A percentile compares a stretch with the other conserved stretches of the same genome.
Conservation (phyloP, 306 rosid genomes). For the Aeschynomene evenia region DNA sequence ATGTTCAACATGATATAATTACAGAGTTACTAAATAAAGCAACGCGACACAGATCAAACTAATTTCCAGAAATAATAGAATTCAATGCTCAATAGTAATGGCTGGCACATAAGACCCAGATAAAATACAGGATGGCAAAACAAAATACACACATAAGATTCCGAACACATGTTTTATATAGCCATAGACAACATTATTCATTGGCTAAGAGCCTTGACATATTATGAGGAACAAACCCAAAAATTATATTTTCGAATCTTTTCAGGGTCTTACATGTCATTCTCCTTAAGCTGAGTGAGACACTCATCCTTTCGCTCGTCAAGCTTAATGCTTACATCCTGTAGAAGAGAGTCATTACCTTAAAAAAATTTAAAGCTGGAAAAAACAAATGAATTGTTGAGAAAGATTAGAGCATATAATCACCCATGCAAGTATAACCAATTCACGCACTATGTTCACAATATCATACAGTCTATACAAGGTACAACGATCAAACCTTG, state of each 20-base stretch:
- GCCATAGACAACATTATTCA: neutral
- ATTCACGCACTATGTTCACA: constrained; percentile 13
- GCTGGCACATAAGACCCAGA: neutral
- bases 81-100: constrained; percentile 1
- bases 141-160: neutral
- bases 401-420: neutral
- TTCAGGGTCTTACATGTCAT: constrained; percentile 76
- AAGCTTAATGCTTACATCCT: constrained; percentile 90
- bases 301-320: constrained; percentile 95
- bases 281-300: constrained; percentile 88
- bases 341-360: constrained; percentile 33
- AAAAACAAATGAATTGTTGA: neutral
- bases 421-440: constrained; percentile 11
- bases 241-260: constrained; percentile 13
- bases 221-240: neutral
- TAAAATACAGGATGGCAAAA: constrained; percentile 17
- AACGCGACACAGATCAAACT: neutral
- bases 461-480: constrained; percentile 17
- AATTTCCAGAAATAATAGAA: neutral
- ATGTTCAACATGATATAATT: neutral
- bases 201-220: constrained; percentile 6
- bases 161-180: neutral
- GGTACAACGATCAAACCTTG: constrained; percentile 51
- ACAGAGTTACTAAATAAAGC: neutral
- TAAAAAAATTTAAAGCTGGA: neutral